phyloP scores from a whole-genome alignment of 2,329 filamentous ascomycete species.

The Cadophora luteo-olivacea region DNA sequence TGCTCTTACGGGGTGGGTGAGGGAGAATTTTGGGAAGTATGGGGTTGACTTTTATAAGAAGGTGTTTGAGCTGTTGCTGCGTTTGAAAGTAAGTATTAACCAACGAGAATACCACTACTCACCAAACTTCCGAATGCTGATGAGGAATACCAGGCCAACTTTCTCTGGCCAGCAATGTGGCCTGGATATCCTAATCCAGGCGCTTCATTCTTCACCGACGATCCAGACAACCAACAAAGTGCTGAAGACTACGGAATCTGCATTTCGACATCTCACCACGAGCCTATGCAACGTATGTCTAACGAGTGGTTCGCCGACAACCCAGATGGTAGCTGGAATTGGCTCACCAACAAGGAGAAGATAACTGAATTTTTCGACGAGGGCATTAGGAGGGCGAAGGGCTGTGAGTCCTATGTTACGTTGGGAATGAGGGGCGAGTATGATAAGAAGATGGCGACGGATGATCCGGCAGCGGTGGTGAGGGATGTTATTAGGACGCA shows the following conservation, averaged over 20 bases:
- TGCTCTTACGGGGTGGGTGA: conserved; percentile 65
- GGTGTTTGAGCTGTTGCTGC: conserved; percentile 73
- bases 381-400: conserved; percentile 66
- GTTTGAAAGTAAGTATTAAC: conserved; percentile 50
- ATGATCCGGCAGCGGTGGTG: conserved; percentile 61
- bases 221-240: conserved; percentile 67
- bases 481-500: conserved; percentile 64
- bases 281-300: conserved; percentile 68
- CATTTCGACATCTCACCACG: conserved; percentile 73
- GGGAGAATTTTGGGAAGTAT: conserved; percentile 48
- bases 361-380: conserved; percentile 72
- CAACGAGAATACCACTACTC: conserved; percentile 2
- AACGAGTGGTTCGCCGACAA: conserved; percentile 58
- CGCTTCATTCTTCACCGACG: conserved; percentile 72
- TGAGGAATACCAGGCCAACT: conserved; percentile 67
- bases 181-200: conserved; percentile 56
- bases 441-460: conserved; percentile 61
- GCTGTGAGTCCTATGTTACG: conserved; percentile 68
- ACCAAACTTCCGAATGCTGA: conserved; percentile 2
- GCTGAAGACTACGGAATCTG: conserved; percentile 75
- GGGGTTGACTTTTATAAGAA: conserved; percentile 68
- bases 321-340: conserved; percentile 66
- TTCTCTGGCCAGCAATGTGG: conserved; percentile 76
- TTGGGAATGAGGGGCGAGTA: conserved; percentile 72
- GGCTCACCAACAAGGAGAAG: conserved; percentile 69